Base-by-base conservation (phyloP, 108 stramenopile species). In the Pseudonitzschia pungens region DNA sequence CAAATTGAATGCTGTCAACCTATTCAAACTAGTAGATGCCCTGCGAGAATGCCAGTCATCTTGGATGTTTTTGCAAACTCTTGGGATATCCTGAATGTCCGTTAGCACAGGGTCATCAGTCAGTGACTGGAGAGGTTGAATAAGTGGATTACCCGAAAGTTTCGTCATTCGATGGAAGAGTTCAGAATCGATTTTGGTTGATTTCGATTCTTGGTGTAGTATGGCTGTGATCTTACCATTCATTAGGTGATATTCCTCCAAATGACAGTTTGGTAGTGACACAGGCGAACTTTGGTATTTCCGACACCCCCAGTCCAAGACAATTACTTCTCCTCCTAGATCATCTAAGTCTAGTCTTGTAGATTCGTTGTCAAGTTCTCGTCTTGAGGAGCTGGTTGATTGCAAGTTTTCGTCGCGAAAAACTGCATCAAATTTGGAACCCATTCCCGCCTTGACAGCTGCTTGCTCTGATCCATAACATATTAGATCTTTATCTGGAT, bases 391-490 rank as follows among this genome's bases (percentile, higher is more conserved):
- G n/a, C 9, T 58, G 3, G 57, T 58, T 31, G 29, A 28, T 26
- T 58, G 24, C 57, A 58, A 31, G 9, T 41, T 33, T 26, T 62
- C 60, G 15, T 62, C n/a, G 6, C 24, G 10, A 45, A 36, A 32
- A 14, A n/a, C 18, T 53, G 10, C 28, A 65, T 33, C 80, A 15
- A 74, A 68, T 6, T 55, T 66, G 44, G 70, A 65, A 51, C 66
- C 76, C 54, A 90, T 53, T 24, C 87, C 89, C 21, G 89, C 87
- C 71, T 93, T 93, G 29, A 90, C 89, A 2, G 92, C 89, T 14
- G 89, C 92, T 77, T 91, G 92, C 68, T 93, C 92, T 8, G 87
- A 89, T 18, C 92, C 92, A 69, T 77, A 93, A 52, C 86, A 88
- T 65, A 93, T 83, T 18, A 93, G 54, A 15, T 87, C 89, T 69